A percentile compares a stretch with the other conserved stretches of the same genome.
These are phyloP conservation scores for Penicillium flavigenum DNA, from an alignment of 495 filamentous ascomycete species.

Conservation along the genomic window DNA sequence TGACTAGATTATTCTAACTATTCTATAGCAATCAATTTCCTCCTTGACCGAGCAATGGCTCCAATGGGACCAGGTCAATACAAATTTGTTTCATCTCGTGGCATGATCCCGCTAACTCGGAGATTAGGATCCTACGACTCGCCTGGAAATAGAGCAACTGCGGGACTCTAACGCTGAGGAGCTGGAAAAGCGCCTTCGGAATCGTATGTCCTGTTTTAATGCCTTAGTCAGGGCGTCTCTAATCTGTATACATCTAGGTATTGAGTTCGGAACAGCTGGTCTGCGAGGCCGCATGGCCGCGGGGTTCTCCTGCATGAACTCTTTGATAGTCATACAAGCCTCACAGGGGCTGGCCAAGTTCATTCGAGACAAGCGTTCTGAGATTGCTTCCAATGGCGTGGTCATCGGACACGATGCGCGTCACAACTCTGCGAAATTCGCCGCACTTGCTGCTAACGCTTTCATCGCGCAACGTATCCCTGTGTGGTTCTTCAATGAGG, in stretches of 20 bases:
- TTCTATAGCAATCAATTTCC: constrained; percentile 32
- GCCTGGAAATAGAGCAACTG: constrained; percentile 58
- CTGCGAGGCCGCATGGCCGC: constrained; percentile 68
- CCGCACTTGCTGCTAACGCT: constrained; percentile 61
- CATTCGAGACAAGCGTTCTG: constrained; percentile 45
- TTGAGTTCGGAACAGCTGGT: constrained; percentile 71
- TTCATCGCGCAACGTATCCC: constrained; percentile 61
- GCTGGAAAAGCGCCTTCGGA: constrained; percentile 56
- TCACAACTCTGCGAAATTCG: constrained; percentile 65
- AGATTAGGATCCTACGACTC: constrained; percentile 53
- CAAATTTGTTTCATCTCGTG: constrained; percentile 3
- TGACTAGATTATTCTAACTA: neutral
- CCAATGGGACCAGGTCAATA: constrained; percentile 56
- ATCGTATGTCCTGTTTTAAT: constrained; percentile 38
- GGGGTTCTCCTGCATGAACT: constrained; percentile 69
- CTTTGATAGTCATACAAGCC: constrained; percentile 68
- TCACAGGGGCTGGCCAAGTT: constrained; percentile 70
- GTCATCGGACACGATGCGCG: constrained; percentile 70
- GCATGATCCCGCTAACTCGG: constrained; percentile 21
- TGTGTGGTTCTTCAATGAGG: constrained; percentile 58
- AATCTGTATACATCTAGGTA: constrained; percentile 38
- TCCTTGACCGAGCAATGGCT: constrained; percentile 58
- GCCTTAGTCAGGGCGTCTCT: constrained; percentile 5
- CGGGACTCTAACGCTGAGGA: constrained; percentile 50
- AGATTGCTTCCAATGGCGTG: constrained; percentile 46